Conservation (phyloP, 1,284 basidiomycete genomes). For the Crepidotus sp. region DNA sequence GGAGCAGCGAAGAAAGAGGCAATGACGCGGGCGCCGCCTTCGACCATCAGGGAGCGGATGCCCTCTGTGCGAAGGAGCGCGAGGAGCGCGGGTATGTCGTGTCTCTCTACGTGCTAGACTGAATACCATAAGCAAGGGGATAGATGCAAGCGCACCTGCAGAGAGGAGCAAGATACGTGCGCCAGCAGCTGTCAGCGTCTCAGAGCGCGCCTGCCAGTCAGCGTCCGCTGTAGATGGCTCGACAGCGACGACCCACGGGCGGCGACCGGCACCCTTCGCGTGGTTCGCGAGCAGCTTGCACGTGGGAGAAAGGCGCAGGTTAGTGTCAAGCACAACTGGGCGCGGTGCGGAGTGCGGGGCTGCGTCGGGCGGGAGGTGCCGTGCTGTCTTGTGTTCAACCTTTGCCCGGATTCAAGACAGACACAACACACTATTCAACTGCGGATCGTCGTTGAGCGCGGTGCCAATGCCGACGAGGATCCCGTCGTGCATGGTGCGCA, state of each 20-base stretch:
- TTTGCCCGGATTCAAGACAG: neutral
- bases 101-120: neutral
- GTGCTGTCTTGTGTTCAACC: constrained; percentile 29
- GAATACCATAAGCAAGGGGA: neutral
- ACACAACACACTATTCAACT: constrained; percentile 66
- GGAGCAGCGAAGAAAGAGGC: constrained; percentile 56
- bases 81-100: constrained; percentile 40
- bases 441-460: constrained; percentile 85
- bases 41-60: constrained; percentile 83
- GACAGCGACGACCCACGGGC: constrained; percentile 69
- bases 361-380: constrained; percentile 41
- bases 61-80: constrained; percentile 41
- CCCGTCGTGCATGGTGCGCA: constrained; percentile 84
- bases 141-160: constrained; percentile 10
- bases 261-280: constrained; percentile 46
- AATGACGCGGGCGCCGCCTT: constrained; percentile 86
- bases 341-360: constrained; percentile 50
- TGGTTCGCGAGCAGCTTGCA: constrained; percentile 75
- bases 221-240: constrained; percentile 23
- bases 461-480: constrained; percentile 92
- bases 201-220: constrained; percentile 32
- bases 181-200: constrained; percentile 43
- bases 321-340: constrained; percentile 79
- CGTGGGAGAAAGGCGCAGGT: constrained; percentile 54
- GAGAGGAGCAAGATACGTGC: constrained; percentile 42